A percentile compares a stretch with the other conserved stretches of the same genome.
Conservation (phyloP, 163 green algal species). For the Chlorella variabilis region DNA sequence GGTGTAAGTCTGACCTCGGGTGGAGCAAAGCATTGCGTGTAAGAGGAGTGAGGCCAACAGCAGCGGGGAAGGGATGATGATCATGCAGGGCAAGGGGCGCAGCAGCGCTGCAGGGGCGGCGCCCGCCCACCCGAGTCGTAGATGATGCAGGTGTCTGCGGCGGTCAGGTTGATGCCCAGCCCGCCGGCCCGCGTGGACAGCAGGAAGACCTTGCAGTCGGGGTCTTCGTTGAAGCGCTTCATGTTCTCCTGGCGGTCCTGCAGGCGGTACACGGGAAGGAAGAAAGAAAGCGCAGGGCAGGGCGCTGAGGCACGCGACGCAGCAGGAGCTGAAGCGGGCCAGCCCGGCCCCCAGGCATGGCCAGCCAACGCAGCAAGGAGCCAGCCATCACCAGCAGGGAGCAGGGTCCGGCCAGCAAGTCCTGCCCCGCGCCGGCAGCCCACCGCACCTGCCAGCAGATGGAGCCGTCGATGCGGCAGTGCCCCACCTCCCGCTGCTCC, state of each 20-base stretch:
- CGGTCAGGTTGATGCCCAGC: slow-evolving; percentile 98
- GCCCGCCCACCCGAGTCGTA: slow-evolving; percentile 88
- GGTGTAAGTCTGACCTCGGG: too few species aligned
- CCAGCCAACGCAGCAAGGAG: too few species aligned
- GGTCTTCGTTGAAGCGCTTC: slow-evolving; percentile 71
- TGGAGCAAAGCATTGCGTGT: too few species aligned
- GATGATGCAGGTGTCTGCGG: slow-evolving; percentile 99
- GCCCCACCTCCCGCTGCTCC: slow-evolving; percentile 75
- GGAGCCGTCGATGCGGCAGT: slow-evolving; percentile 91
- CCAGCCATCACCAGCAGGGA: too few species aligned
- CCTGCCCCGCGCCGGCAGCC: too few species aligned
- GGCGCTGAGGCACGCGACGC: not conserved
- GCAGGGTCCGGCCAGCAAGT: too few species aligned
- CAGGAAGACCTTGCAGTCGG: slow-evolving; percentile 89
- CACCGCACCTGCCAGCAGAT: slow-evolving; percentile 71
- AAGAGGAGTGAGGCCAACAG: too few species aligned
- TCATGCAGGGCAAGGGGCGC: too few species aligned
- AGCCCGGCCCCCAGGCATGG: too few species aligned
- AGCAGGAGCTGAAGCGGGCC: too few species aligned
- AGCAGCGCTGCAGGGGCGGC: too few species aligned
- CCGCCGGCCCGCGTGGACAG: slow-evolving; percentile 96
- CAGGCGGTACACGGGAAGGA: not conserved
- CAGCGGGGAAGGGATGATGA: too few species aligned
- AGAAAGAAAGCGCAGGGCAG: not conserved
- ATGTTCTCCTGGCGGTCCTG: slow-evolving; percentile 75